Conservation (phyloP, 768 basidiomycete species). For the Tylopilus felleus region DNA sequence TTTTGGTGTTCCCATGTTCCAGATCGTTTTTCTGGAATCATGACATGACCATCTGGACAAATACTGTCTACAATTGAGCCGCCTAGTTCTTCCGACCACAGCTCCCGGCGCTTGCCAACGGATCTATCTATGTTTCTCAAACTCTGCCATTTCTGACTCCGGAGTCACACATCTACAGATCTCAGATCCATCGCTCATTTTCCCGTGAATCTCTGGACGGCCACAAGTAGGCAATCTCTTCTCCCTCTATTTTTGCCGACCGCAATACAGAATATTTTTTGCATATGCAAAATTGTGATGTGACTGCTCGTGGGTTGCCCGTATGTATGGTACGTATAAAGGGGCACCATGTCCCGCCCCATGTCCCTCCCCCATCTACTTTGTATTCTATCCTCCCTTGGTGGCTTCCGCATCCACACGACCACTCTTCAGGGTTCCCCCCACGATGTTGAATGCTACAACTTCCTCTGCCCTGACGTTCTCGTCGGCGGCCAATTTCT, state of each 20-base stretch:
- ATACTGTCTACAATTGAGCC: slow-evolving; percentile 7
- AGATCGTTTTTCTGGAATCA: slow-evolving; percentile 11
- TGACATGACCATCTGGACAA: slow-evolving; percentile 14
- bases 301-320: slow-evolving; percentile 23
- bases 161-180: slow-evolving; percentile 29
- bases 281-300: slow-evolving; percentile 17
- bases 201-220: slow-evolving; percentile 36
- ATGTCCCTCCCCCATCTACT: slow-evolving; percentile 14
- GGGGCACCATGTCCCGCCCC: slow-evolving; percentile 16
- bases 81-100: slow-evolving; percentile 24
- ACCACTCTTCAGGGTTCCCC: not conserved
- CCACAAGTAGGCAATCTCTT: slow-evolving; percentile 31
- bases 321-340: slow-evolving; percentile 29
- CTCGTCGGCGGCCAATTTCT: slow-evolving; percentile 33
- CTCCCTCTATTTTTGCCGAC: slow-evolving; percentile 33
- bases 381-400: slow-evolving; percentile 3
- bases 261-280: slow-evolving; percentile 26
- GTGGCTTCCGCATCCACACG: not conserved
- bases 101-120: slow-evolving; percentile 20
- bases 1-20: slow-evolving; percentile 17
- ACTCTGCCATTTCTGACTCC: slow-evolving; percentile 23
- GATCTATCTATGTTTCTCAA: slow-evolving; percentile 35
- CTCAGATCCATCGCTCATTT: slow-evolving; percentile 28
- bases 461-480: slow-evolving; percentile 30
- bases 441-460: slow-evolving; percentile 30